Evolutionary conservation across 2,329 filamentous ascomycete species (phyloP).

Genomic region (Balansia obtecta): DNA sequence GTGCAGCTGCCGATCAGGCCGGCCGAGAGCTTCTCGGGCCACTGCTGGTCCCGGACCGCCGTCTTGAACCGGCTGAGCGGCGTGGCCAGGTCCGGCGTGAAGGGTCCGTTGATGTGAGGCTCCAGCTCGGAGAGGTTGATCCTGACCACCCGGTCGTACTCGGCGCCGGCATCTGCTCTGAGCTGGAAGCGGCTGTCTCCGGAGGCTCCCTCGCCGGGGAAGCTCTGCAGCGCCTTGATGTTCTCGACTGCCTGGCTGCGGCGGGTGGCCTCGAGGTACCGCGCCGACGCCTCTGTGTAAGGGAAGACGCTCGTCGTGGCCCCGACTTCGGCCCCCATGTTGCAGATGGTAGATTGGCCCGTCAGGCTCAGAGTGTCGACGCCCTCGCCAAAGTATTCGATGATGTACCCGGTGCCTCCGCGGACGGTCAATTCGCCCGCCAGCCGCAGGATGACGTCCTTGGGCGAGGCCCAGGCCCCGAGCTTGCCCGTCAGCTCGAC

Average conservation of each 20-base stretch:
- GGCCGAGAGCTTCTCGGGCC: slow-evolving; percentile 84
- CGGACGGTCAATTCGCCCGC: slow-evolving; percentile 85
- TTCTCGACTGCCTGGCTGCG: slow-evolving; percentile 49
- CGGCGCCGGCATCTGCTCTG: slow-evolving; percentile 63
- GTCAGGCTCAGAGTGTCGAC: slow-evolving; percentile 83
- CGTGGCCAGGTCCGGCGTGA: slow-evolving; percentile 89
- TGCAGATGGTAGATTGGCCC: slow-evolving; percentile 84
- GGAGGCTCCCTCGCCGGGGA: slow-evolving; percentile 29
- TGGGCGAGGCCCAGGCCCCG: slow-evolving; percentile 83
- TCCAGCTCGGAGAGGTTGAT: slow-evolving; percentile 86
- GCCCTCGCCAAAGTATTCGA: slow-evolving; percentile 88
- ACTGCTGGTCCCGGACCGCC: slow-evolving; percentile 69
- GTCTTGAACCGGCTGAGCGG: slow-evolving; percentile 84
- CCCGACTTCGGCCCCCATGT: slow-evolving; percentile 85
- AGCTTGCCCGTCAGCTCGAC: slow-evolving; percentile 75
- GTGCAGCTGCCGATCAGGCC: slow-evolving; percentile 96
- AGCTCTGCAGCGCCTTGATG: slow-evolving; percentile 47
- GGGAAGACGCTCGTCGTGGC: slow-evolving; percentile 96
- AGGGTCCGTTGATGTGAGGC: slow-evolving; percentile 93
- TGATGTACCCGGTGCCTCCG: slow-evolving; percentile 85
- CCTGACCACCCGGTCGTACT: slow-evolving; percentile 83
- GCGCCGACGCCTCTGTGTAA: slow-evolving; percentile 70
- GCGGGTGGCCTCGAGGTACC: slow-evolving; percentile 79
- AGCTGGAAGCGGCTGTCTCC: slow-evolving; percentile 49
- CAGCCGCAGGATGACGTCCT: slow-evolving; percentile 86